Base-by-base conservation (phyloP, 1,139 yeast genomes). In the Waltiozyma sp. region DNA sequence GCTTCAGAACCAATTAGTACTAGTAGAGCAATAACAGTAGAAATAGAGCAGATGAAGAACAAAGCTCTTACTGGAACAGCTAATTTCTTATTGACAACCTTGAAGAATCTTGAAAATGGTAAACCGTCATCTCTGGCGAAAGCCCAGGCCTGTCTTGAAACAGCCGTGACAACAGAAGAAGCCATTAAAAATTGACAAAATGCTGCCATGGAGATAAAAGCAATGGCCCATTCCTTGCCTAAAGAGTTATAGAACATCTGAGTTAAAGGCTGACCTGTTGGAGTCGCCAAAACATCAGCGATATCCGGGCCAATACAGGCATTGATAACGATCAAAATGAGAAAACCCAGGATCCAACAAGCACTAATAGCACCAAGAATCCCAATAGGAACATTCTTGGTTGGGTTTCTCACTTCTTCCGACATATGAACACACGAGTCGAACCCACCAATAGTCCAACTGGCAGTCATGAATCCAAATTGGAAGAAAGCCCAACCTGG, bases 391-490 rank as follows among this genome's bases (percentile, higher is more conserved):
- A 79, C 78, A n/a, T 81, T 74, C 43, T 62, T 65, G n/a, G 76
- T 66, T 13, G 87, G 83, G 53, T 77, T 72, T 34, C 66, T 63
- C 19, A 81, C 80, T 55, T 80, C 88, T 59, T 80, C 88, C 26
- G 77, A 68, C 72, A 79, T 73, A 58, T 80, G 87, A 40, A 80
- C 77, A 50, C 81, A 77, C 4, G 81, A 73, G 56, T 80, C 87
- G 55, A 77, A 79, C 0, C 82, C 79, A 50, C 78, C 79, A 54
- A 74, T 74, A 6, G 78, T 72, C 80, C 80, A 75, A 45, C 73
- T 72, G 1, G 82, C 78, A 2, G 83, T 75, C 70, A 78, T 70
- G 72, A 80, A 72, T 9, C 54, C 51, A n/a, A 79, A 68, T 41
- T 75, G 60, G 51, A 74, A 60, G 57, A 75, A 77, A 40, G 74